Base-by-base conservation (phyloP, 192 early-diverging fungal genomes). In the Chytriomyces confervae region DNA sequence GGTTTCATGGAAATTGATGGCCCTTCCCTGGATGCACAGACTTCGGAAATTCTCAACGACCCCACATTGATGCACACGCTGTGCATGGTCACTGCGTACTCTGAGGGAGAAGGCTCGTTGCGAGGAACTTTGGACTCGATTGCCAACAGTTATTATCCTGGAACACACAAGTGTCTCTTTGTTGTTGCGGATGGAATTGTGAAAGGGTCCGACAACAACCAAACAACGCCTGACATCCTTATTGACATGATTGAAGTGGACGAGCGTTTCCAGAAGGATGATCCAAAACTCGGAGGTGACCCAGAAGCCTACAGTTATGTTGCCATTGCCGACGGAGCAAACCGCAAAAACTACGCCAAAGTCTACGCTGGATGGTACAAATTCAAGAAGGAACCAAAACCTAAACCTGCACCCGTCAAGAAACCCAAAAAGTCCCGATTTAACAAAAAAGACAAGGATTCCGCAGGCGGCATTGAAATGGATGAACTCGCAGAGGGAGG, bases 331-430 rank as follows among this genome's bases (percentile, higher is more conserved):
- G 93, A 96, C 76, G 96, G 96, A n/a, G 80, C 87, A 50, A 95
- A 95, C 81, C 91, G 94, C 16, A 93, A 95, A 83, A 98, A 98
- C 83, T 94, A 91, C 89, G 96, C 96, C 65, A 91, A 92, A 76
- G 92, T 98, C 20, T 95, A 95, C 75, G 91, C 96, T 4, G 96
- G 96, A 24, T 97, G 90, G 86, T 98, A 96, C 92, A 61, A 64
- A 36, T 77, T 61, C 71, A 76, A 81, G 27, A 43, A 13, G 16
- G 43, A 24, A 18, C 23, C 29, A 24, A 18, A 46, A 45, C 36
- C 36, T 36, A 50, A 75, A 57, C 13, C 18, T 10, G 51, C 9
- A 13, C 23, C 20, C 8, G 44, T 51, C 16, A 71, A 69, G 64
- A 76, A 66, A 43, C 61, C 44, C 5, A 72, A 69, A 62, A 80